Percentiles rank a stretch among this genome's conserved stretches.
phyloP scores from a whole-genome alignment of 2,329 filamentous ascomycete species.

The Alternaria sp. region DNA sequence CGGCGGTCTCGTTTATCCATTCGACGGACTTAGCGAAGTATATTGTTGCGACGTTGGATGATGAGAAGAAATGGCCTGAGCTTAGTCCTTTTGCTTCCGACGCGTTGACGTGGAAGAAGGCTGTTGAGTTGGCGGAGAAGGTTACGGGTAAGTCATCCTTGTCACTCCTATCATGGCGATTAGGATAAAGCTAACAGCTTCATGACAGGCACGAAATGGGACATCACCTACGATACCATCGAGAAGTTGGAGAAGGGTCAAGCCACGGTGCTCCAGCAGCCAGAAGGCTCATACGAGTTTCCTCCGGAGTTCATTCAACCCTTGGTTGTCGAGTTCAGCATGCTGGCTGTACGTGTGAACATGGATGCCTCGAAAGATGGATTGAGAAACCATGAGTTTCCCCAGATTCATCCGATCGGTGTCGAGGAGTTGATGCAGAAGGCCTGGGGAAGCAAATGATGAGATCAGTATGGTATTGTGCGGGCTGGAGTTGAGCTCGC shows the following conservation, averaged over 20 bases:
- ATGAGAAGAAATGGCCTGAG: slow-evolving; percentile 43
- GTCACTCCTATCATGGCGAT: background rate
- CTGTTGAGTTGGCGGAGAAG: slow-evolving; percentile 53
- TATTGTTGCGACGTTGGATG: slow-evolving; percentile 13
- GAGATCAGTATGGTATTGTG: background rate
- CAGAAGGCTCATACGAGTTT: slow-evolving; percentile 7
- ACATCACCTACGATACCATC: slow-evolving; percentile 15
- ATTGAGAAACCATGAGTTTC: slow-evolving; percentile 13
- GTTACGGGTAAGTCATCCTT: slow-evolving; percentile 40
- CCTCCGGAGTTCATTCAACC: slow-evolving; percentile 1
- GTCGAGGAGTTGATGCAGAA: slow-evolving; percentile 14
- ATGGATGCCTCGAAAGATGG: slow-evolving; percentile 12
- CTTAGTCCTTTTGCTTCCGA: slow-evolving; percentile 49
- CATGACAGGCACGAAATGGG: slow-evolving; percentile 14
- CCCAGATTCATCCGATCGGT: slow-evolving; percentile 11
- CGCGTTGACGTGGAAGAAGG: slow-evolving; percentile 53
- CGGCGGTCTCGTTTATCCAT: slow-evolving; percentile 14
- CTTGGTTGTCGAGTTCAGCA: slow-evolving; percentile 9
- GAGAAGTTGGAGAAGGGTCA: slow-evolving; percentile 9
- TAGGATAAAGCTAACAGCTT: background rate
- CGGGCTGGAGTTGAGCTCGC: background rate
- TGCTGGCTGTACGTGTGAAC: slow-evolving; percentile 12
- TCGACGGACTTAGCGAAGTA: slow-evolving; percentile 25
- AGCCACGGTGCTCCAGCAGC: slow-evolving; percentile 15
- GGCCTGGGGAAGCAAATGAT: slow-evolving; percentile 13